A percentile compares a stretch with the other conserved stretches of the same genome.
phyloP scores from a whole-genome alignment of 768 basidiomycete genomes.

The Leccinum barrowsii region DNA sequence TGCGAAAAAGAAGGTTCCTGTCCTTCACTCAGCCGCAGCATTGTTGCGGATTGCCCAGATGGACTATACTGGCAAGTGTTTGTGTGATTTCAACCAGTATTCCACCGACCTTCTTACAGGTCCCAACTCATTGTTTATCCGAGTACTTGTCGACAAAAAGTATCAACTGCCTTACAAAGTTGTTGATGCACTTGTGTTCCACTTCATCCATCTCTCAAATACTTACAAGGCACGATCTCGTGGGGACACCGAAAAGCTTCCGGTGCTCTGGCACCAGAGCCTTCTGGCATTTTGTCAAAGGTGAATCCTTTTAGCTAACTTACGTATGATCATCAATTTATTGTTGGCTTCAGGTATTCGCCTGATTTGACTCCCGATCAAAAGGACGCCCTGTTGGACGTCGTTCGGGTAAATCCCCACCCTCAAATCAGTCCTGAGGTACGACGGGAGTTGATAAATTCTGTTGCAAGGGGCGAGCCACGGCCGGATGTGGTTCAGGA shows the following conservation, averaged over 20 bases:
- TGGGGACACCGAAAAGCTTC: constrained; percentile 75
- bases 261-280: constrained; percentile 99
- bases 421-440: constrained; percentile 87
- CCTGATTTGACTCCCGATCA: constrained; percentile 94
- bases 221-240: constrained; percentile 71
- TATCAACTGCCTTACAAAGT: constrained; percentile 98
- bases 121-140: constrained; percentile 94
- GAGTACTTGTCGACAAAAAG: constrained; percentile 95
- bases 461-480: constrained; percentile 82
- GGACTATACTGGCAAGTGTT: constrained; percentile 80
- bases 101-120: constrained; percentile 37
- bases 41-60: constrained; percentile 90
- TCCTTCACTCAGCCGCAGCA: constrained; percentile 96
- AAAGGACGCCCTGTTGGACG: constrained; percentile 94
- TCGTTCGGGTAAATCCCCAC: constrained; percentile 82
- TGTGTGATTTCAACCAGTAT: not conserved
- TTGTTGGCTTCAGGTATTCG: constrained; percentile 62
- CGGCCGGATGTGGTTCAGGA: constrained; percentile 63
- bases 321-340: not conserved
- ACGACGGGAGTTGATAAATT: constrained; percentile 83
- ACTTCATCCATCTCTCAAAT: constrained; percentile 95
- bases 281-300: constrained; percentile 91
- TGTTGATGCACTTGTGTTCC: constrained; percentile 94
- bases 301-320: constrained; percentile 37
- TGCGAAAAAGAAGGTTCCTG: constrained; percentile 86